Conservation (phyloP, 768 basidiomycete genomes). For the Termitomyces sp. region DNA sequence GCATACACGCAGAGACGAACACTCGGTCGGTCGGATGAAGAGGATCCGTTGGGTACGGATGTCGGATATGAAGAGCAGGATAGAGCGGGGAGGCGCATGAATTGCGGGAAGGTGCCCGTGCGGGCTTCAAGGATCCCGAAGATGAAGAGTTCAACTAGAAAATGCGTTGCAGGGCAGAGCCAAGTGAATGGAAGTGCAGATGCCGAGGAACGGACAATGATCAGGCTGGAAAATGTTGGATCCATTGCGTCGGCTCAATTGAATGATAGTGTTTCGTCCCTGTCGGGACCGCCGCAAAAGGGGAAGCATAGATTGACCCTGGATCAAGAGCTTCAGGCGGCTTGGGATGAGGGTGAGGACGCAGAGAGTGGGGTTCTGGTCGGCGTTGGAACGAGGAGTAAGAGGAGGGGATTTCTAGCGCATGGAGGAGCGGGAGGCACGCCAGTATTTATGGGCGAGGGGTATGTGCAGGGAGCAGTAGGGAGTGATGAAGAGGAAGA, state of each 20-base stretch:
- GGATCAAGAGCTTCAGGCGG: slow-evolving; percentile 59
- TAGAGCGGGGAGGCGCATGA: not conserved
- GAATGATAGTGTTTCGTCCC: not conserved
- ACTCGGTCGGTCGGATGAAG: slow-evolving; percentile 15
- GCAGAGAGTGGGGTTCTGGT: slow-evolving; percentile 46
- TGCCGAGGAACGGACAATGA: not conserved
- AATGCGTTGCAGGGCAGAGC: not conserved
- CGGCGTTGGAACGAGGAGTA: slow-evolving; percentile 51
- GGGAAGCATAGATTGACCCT: slow-evolving; percentile 42
- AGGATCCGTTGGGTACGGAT: slow-evolving; percentile 29
- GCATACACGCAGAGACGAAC: not conserved
- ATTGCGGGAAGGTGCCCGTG: not conserved
- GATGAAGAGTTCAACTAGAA: not conserved
- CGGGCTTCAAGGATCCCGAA: not conserved
- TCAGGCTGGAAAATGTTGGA: not conserved
- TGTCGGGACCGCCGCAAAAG: slow-evolving; percentile 17
- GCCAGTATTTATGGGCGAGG: slow-evolving; percentile 68
- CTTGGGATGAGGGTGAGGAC: slow-evolving; percentile 24
- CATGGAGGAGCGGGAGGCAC: slow-evolving; percentile 70
- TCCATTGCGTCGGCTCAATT: not conserved
- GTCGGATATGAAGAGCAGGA: slow-evolving; percentile 16
- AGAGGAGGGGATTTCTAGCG: slow-evolving; percentile 57
- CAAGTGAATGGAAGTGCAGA: not conserved
- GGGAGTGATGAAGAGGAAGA: slow-evolving; percentile 21
- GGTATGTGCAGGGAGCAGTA: slow-evolving; percentile 55